Evolutionary conservation across 768 basidiomycete species (phyloP), one percentile per base, ranked within the genome.

Genomic region (Leccinum subgranulosum): DNA sequence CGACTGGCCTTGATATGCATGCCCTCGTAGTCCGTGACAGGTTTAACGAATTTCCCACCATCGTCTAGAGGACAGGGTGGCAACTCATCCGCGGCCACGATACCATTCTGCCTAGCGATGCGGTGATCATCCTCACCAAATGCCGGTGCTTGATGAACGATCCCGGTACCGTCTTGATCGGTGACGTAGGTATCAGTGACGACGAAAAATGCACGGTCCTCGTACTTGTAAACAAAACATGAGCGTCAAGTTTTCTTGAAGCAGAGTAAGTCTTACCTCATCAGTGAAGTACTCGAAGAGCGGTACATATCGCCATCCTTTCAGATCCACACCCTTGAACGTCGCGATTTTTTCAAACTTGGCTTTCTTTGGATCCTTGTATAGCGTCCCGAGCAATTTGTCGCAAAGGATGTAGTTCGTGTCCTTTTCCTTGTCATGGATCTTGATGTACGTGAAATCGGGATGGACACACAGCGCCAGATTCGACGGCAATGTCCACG

Each of bases 91-190:
- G 83, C 78, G 25, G 79, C 79, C n/a, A 98, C 71, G 53, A 98
- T 83, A 19, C 88, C 91, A 66, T 96, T 82, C 4, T 85, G 84
- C 59, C 96, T 81, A 27, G 91, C 88, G 65, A 99, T 84, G 53
- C 97, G 90, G 73, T 98, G 92, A 81, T 99, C 97, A 66, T 99
- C 97, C 71, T 98, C 96, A 77, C 97, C 97, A 67, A 97, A 98
- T 0, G 90, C 95, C 3, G 97, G 97, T 2, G 97, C 94, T 76
- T 99, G 97, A 72, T 99, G 97, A 29, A 99, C 97, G 66, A 98
- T 95, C 66, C 97, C 97, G 28, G 97, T 99, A 68, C 97, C 97
- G 58, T 94, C 91, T 15, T 85, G 82, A 64, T 88, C 90, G 4
- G 93, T 96, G 49, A 99, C 96, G 70, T 99, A 99, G 0, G 87